These are phyloP conservation scores for Plantago elongata DNA, from an alignment of 257 asterid species.

Conservation along the genomic window DNA sequence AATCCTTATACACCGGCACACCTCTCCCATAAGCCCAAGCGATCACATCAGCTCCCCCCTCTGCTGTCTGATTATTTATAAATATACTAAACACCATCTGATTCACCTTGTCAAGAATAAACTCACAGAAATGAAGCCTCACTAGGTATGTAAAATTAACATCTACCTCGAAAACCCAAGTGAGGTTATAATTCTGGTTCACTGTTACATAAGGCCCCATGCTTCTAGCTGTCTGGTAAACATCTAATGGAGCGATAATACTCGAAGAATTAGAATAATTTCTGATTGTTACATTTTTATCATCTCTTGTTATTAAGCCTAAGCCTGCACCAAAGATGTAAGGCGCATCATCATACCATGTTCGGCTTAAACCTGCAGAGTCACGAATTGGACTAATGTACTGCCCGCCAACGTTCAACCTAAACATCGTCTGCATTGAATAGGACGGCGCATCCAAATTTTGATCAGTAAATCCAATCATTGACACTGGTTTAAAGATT, in stretches of 20 bases:
- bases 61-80: conserved; percentile 52
- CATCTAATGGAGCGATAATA: conserved; percentile 44
- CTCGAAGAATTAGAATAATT: conserved; percentile 32
- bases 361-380: conserved; percentile 40
- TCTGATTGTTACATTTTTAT: conserved; percentile 22
- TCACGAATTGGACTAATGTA: conserved; percentile 40
- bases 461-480: conserved; percentile 38
- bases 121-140: conserved; percentile 80
- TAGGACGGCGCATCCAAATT: conserved; percentile 20
- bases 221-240: conserved; percentile 46
- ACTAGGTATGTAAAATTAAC: conserved; percentile 55
- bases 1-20: conserved; percentile 52
- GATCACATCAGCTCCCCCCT: conserved; percentile 45
- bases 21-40: conserved; percentile 46
- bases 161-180: conserved; percentile 69
- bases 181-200: conserved; percentile 51
- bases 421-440: conserved; percentile 51
- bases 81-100: conserved; percentile 58
- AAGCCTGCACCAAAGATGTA: conserved; percentile 53
- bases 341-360: conserved; percentile 70
- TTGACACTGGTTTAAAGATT: conserved; percentile 35
- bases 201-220: conserved; percentile 55
- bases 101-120: conserved; percentile 35
- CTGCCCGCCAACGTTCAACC: conserved; percentile 69
- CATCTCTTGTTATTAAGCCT: conserved; percentile 44